Percentiles rank a stretch among this genome's conserved stretches.
phyloP scores from a whole-genome alignment of 192 early-diverging fungal genomes.

The Globomyces pollinis-pini region DNA sequence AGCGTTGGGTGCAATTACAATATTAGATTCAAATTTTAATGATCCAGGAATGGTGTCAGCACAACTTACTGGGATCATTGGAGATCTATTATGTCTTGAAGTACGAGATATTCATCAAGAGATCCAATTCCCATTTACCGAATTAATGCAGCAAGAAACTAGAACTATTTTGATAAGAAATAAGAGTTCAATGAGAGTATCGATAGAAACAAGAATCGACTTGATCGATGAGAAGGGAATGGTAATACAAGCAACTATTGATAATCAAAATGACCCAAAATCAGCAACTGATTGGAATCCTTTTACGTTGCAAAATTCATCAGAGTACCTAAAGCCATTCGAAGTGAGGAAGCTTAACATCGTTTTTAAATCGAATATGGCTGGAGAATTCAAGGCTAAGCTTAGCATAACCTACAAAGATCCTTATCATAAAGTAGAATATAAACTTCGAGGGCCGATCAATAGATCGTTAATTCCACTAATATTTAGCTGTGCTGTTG shows the following conservation, averaged over 20 bases:
- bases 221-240: slow-evolving; percentile 14
- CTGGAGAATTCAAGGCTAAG: slow-evolving; percentile 30
- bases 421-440: background rate
- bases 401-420: slow-evolving; percentile 9
- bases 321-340: slow-evolving; percentile 40
- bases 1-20: slow-evolving; percentile 32
- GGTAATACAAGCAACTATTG: slow-evolving; percentile 22
- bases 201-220: background rate
- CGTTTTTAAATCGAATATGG: slow-evolving; percentile 34
- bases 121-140: slow-evolving; percentile 32
- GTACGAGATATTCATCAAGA: slow-evolving; percentile 14
- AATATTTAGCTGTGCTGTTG: slow-evolving; percentile 11
- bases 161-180: slow-evolving; percentile 42
- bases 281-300: background rate
- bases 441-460: background rate
- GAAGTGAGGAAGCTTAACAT: slow-evolving; percentile 41
- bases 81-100: slow-evolving; percentile 36
- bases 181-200: slow-evolving; percentile 1
- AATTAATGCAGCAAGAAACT: slow-evolving; percentile 33
- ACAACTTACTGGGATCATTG: slow-evolving; percentile 28
- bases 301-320: slow-evolving; percentile 9
- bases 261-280: background rate
- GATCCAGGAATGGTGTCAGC: slow-evolving; percentile 27
- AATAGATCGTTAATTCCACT: background rate
- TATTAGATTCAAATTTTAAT: slow-evolving; percentile 27